Conservation (phyloP, 2,329 filamentous ascomycete species). For the Neofusicoccum ribis region DNA sequence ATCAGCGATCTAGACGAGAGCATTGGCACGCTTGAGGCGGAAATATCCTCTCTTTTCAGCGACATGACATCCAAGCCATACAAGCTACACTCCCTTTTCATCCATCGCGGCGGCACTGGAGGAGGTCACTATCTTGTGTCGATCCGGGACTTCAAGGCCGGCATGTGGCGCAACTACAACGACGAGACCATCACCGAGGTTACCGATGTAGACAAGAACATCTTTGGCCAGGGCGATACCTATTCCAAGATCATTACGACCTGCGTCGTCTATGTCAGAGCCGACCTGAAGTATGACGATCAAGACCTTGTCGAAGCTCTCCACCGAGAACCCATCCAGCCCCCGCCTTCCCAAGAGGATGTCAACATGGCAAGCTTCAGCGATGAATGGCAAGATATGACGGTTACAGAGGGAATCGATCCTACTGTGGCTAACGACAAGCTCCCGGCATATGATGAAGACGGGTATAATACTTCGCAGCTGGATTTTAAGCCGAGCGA, state of each 20-base stretch:
- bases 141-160: conserved; percentile 82
- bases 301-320: conserved; percentile 13
- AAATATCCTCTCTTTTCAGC: conserved; percentile 61
- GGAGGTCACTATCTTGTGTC: conserved; percentile 95
- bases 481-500: conserved; percentile 1
- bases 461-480: conserved; percentile 11
- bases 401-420: conserved; percentile 5
- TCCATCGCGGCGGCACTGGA: conserved; percentile 68
- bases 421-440: background rate
- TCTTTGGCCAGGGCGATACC: conserved; percentile 15
- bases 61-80: conserved; percentile 69
- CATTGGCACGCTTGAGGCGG: conserved; percentile 50
- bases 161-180: conserved; percentile 92
- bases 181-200: conserved; percentile 76
- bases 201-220: conserved; percentile 15
- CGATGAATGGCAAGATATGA: background rate
- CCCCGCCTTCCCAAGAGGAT: background rate
- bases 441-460: background rate
- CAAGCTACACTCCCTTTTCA: conserved; percentile 86
- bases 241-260: conserved; percentile 15
- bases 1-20: conserved; percentile 24
- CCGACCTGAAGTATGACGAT: conserved; percentile 12
- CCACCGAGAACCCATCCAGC: background rate
- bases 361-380: conserved; percentile 15
- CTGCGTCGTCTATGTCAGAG: conserved; percentile 18